Evolutionary conservation across 2,329 filamentous ascomycete species (phyloP), one percentile per base, ranked within the genome.

Genomic region (Alternaria sp.): DNA sequence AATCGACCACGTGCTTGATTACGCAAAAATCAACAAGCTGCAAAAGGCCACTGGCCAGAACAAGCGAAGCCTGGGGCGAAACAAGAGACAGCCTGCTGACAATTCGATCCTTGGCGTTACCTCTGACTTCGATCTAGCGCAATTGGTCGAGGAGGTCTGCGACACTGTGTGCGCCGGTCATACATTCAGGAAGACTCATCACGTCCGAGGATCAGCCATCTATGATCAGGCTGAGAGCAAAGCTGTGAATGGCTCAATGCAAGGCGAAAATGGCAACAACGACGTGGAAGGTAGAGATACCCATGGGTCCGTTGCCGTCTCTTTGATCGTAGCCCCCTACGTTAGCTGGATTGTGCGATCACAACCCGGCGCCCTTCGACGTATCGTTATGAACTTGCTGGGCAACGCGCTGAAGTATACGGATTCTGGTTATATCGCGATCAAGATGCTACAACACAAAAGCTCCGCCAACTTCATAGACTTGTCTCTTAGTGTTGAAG

Each of bases 141-240:
- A 74, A 44, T 43, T 75, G 12, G 67, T 83, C 0, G 85, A 86
- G 68, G 84, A 86, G 63, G 84, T 85, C 0, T 80, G 85, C 5
- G 85, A 87, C 58, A 84, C 85, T 2, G 84, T 87, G 5, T 84
- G 78, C 66, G 77, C 80, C 34, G 85, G 85, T 0, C 83, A 86
- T 41, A 75, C 74, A 0, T 81, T 82, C 65, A 77, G 71, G 12
- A 71, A 72, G 51, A 65, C 68, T 11, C 71, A 72, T 22, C 64
- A 67, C 26, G 54, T 69, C 30, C 65, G 67, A 36, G 61, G 64
- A 11, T 62, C 66, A 12, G 66, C 70, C 3, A 70, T 72, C 28
- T 69, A 73, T 34, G 70, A 72, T 41, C 69, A 70, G 41, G 66
- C 67, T 22, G 68, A 67, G 18, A 60, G 52, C 9, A 51, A 47